A percentile compares a stretch with the other conserved stretches of the same genome.
Conservation (phyloP, 768 basidiomycete genomes). For the Coprinopsis cinerea region DNA sequence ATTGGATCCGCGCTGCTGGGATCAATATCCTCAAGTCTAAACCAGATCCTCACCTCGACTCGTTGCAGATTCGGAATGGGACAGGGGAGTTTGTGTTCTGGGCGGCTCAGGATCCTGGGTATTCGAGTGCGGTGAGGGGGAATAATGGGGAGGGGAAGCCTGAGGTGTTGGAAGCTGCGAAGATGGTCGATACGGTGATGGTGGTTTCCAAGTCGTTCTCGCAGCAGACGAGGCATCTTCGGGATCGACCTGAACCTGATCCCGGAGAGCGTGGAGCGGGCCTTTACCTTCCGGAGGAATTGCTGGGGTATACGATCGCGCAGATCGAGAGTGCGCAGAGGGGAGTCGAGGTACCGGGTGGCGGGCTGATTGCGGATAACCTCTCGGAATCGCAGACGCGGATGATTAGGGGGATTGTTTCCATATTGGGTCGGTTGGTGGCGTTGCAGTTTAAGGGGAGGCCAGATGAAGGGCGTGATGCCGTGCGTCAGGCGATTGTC, state of each 20-base stretch:
- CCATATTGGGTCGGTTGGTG: conserved; percentile 61
- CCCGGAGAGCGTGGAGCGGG: conserved; percentile 72
- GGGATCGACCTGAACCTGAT: conserved; percentile 72
- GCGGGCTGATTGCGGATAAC: conserved; percentile 60
- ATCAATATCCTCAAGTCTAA: conserved; percentile 85
- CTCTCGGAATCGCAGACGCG: conserved; percentile 72
- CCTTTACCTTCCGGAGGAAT: conserved; percentile 87
- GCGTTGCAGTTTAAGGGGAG: conserved; percentile 64
- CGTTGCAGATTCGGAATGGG: conserved; percentile 69
- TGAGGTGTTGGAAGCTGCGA: conserved; percentile 54
- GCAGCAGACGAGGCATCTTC: conserved; percentile 76
- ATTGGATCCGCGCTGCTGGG: conserved; percentile 87
- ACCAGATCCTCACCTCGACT: conserved; percentile 66
- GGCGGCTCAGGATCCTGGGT: conserved; percentile 76
- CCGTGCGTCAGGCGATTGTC: conserved; percentile 78
- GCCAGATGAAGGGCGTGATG: conserved; percentile 70
- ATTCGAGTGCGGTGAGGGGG: conserved; percentile 48
- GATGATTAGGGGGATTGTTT: conserved; percentile 72
- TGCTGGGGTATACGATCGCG: conserved; percentile 84
- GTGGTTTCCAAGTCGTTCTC: conserved; percentile 73
- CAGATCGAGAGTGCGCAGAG: conserved; percentile 77
- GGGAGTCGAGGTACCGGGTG: conserved; percentile 38
- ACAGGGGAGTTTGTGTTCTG: conserved; percentile 89
- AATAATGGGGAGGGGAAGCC: conserved; percentile 44
- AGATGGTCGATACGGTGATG: conserved; percentile 87